Percentiles rank a stretch among this genome's conserved stretches.
phyloP scores from a whole-genome alignment of 2,329 filamentous ascomycete genomes.

The Pseudogymnoascus sp. region DNA sequence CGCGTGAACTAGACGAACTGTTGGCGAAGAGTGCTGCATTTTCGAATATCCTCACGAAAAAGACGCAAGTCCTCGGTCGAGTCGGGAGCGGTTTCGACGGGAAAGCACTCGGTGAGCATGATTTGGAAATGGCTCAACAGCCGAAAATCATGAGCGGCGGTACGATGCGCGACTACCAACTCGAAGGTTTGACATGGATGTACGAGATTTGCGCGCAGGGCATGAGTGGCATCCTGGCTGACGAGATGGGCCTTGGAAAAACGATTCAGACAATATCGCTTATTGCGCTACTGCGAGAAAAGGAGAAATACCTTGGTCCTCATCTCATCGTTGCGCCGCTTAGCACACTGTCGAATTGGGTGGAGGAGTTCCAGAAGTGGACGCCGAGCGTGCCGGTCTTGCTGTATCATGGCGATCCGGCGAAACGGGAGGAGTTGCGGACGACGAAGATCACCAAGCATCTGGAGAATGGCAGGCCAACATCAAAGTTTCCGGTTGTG shows the following conservation, averaged over 20 bases:
- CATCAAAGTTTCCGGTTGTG: constrained; percentile 73
- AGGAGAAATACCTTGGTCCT: constrained; percentile 74
- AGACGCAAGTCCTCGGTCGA: constrained; percentile 54
- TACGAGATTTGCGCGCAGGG: constrained; percentile 56
- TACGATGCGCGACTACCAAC: constrained; percentile 86
- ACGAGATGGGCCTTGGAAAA: constrained; percentile 57
- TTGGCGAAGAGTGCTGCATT: constrained; percentile 54
- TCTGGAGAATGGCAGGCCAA: constrained; percentile 52
- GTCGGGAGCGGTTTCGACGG: constrained; percentile 55
- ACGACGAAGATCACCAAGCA: constrained; percentile 62
- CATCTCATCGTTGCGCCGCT: constrained; percentile 86
- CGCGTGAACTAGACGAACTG: constrained; percentile 51
- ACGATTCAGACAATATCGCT: constrained; percentile 45
- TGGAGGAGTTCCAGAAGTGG: constrained; percentile 88
- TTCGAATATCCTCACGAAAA: constrained; percentile 55
- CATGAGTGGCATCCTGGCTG: constrained; percentile 53
- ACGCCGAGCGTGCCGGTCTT: constrained; percentile 80
- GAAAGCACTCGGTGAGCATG: constrained; percentile 52
- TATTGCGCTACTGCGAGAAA: constrained; percentile 73
- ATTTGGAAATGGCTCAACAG: constrained; percentile 75
- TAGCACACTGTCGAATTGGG: constrained; percentile 92
- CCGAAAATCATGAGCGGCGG: constrained; percentile 79
- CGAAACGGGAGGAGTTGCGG: constrained; percentile 70
- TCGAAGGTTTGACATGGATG: constrained; percentile 94
- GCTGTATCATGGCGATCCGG: constrained; percentile 81